phyloP scores from a whole-genome alignment of 2,329 filamentous ascomycete species.

The Leptodontidium sp. region DNA sequence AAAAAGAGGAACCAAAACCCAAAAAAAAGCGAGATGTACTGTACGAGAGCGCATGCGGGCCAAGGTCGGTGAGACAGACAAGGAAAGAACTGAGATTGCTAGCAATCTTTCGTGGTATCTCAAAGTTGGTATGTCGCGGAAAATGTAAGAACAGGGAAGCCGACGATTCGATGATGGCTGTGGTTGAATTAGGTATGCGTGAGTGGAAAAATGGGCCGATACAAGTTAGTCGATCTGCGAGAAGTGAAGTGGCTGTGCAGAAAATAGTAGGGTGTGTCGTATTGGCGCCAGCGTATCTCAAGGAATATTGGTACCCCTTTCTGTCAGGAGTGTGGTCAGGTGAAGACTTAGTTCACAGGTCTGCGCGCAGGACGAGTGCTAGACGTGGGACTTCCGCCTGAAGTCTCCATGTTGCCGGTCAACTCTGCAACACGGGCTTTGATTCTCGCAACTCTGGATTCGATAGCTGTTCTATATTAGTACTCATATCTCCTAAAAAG shows the following conservation, averaged over 20 bases:
- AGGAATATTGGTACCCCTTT: neutral
- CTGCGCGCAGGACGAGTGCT: constrained; percentile 28
- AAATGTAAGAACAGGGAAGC: constrained; percentile 11
- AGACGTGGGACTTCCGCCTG: constrained; percentile 27
- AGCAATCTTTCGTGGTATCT: constrained; percentile 43
- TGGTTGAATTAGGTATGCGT: neutral
- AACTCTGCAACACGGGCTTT: constrained; percentile 96
- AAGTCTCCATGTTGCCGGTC: constrained; percentile 79
- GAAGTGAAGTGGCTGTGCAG: too few relatives aligned
- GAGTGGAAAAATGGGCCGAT: too few relatives aligned
- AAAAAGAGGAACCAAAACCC: neutral
- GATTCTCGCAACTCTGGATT: constrained; percentile 95
- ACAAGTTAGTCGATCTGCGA: too few relatives aligned
- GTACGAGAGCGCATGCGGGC: neutral
- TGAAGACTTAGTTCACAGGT: constrained; percentile 11
- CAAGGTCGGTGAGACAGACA: neutral
- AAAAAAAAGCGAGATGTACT: neutral
- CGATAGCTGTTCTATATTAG: constrained; percentile 74
- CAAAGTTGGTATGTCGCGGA: constrained; percentile 15
- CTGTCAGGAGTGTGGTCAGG: neutral
- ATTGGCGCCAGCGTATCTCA: neutral
- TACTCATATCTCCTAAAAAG: neutral
- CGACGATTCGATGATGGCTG: neutral
- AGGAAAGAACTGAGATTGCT: constrained; percentile 38
- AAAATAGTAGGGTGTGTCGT: neutral